phyloP scores from a whole-genome alignment of 176 grass and related monocot genomes.

The sorghum (Sorghum bicolor) region Sorghum_bicolor_NCBIv3 NC_012873.2:4393501-4394000 shows the following conservation, averaged over 20 bases:
- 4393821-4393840: background rate
- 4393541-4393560: too few relatives aligned
- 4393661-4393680: background rate
- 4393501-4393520: too few relatives aligned
- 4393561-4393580: too few relatives aligned
- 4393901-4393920: background rate
- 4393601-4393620: too few relatives aligned
- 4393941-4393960: background rate
- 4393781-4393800: background rate
- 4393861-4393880: background rate
- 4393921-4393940: too few relatives aligned
- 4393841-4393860: slow-evolving; percentile 1
- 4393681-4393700: background rate
- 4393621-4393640: too few relatives aligned
- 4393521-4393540: too few relatives aligned
- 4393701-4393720: background rate
- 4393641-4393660: too few relatives aligned
- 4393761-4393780: background rate
- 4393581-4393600: too few relatives aligned
- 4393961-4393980: slow-evolving; percentile 8
- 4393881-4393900: background rate
- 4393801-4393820: background rate
- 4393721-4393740: background rate
- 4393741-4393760: background rate
- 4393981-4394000: slow-evolving; percentile 34